phyloP scores from a whole-genome alignment of 148 eudicot species.

The Persicaria tinctoria region DNA sequence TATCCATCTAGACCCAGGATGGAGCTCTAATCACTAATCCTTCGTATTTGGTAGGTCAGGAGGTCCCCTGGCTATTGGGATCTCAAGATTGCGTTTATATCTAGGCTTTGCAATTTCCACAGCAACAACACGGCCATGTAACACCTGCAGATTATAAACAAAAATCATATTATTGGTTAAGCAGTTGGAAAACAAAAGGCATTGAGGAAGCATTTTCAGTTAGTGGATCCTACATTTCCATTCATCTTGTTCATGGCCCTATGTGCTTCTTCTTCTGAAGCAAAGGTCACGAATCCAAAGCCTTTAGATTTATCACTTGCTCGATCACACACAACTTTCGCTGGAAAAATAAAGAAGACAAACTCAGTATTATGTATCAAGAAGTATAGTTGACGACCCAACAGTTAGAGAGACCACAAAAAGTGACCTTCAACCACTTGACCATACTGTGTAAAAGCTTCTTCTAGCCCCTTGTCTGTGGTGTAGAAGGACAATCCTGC shows the following conservation, averaged over 20 bases:
- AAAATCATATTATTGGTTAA: not conserved
- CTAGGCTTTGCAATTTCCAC: constrained; percentile 4
- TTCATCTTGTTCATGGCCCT: constrained; percentile 61
- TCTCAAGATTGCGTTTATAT: not conserved
- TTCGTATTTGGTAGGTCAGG: not conserved
- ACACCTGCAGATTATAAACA: not conserved
- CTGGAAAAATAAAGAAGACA: constrained; percentile 27
- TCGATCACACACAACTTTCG: constrained; percentile 60
- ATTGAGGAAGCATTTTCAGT: not conserved
- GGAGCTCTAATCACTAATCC: not conserved
- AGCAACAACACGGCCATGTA: constrained; percentile 12
- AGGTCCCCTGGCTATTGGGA: constrained; percentile 9
- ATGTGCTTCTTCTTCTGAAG: constrained; percentile 70
- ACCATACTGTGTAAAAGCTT: constrained; percentile 72
- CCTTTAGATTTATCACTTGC: constrained; percentile 73
- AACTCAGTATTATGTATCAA: constrained; percentile 4
- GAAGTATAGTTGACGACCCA: not conserved
- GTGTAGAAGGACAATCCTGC: constrained; percentile 71
- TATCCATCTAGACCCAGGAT: not conserved
- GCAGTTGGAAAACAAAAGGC: not conserved
- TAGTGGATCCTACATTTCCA: constrained; percentile 46
- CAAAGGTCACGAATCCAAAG: constrained; percentile 81
- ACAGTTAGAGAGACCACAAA: not conserved
- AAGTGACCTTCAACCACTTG: constrained; percentile 59
- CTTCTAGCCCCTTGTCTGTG: constrained; percentile 58